Evolutionary conservation across 371 early-diverging fungal species (phyloP), one percentile per base, ranked within the genome.

Genomic region (Haplosporangium sp.): DNA sequence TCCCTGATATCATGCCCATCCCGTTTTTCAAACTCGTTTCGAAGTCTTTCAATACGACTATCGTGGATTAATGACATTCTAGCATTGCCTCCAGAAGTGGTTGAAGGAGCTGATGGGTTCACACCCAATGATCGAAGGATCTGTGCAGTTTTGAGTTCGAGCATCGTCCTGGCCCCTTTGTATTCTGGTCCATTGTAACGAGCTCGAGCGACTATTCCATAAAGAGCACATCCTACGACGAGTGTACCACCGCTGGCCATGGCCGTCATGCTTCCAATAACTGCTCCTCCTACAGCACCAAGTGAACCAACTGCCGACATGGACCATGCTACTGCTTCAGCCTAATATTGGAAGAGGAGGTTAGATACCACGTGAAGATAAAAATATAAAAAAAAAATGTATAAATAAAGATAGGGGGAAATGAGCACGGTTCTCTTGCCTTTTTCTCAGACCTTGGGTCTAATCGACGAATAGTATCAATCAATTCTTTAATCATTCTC

Each of bases 361-460:
- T 17, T 17, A 50, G 19, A 50, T 15, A 50, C 50, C 5, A 17
- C 19, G n/a, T 13, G 48, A n/a, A 37, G 13, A 34, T 19, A 40
- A 57, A 42, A n/a, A 9, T 56, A 15, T 9, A 55, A 52, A 39
- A 55, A 5, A 57, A 40, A 47, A 40, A 15, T 27, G 55, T 50
- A 10, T 44, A 38, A 63, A 38, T 13, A n/a, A 60, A 45, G 56
- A 15, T 0, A 38, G 34, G 20, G 50, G 7, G 38, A 20, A n/a
- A 37, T 47, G 38, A 34, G 20, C 44, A 8, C 27, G 27, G 27
- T 27, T 27, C 17, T 8, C 50, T 11, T 50, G 84, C 87, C 53
- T 84, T 85, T 67, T 87, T 86, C 61, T 87, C 83, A 6, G 77
- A 63, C 4, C 90, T 76, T 44, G 88, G 85, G 82, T 89, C 90